Conservation (phyloP, 1,284 basidiomycete species). For the Ustilago bromivora region DNA sequence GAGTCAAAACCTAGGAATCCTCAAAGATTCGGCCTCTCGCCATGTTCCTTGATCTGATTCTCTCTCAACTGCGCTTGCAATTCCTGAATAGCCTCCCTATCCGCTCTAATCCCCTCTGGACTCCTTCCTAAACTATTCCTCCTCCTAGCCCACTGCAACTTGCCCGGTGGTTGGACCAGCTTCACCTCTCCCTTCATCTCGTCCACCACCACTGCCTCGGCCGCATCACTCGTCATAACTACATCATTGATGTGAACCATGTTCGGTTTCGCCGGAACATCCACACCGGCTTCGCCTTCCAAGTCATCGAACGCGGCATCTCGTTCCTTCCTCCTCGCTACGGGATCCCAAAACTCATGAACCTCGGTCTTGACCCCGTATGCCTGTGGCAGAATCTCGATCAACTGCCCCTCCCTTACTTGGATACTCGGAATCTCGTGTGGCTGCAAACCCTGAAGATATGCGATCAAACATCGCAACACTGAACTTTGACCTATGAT, state of each 20-base stretch:
- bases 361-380: slow-evolving; percentile 66
- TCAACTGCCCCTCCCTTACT: slow-evolving; percentile 73
- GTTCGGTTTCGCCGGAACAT: slow-evolving; percentile 13
- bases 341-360: slow-evolving; percentile 66
- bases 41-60: slow-evolving; percentile 32
- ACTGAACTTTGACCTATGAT: slow-evolving; percentile 87
- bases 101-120: slow-evolving; percentile 47
- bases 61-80: slow-evolving; percentile 39
- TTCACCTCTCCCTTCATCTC: slow-evolving; percentile 2
- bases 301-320: slow-evolving; percentile 58
- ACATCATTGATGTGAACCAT: slow-evolving; percentile 36
- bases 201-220: slow-evolving; percentile 2
- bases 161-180: slow-evolving; percentile 8
- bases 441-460: slow-evolving; percentile 86
- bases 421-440: slow-evolving; percentile 96
- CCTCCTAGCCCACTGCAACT: slow-evolving; percentile 34
- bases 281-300: slow-evolving; percentile 22
- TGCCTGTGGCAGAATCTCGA: slow-evolving; percentile 66
- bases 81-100: slow-evolving; percentile 41
- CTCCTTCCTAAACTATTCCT: slow-evolving; percentile 42
- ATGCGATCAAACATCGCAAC: slow-evolving; percentile 84
- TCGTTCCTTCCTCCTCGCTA: slow-evolving; percentile 55
- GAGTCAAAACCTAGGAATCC: no score
- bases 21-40: slow-evolving; percentile 21
- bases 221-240: slow-evolving; percentile 16